Evolutionary conservation across 1,284 basidiomycete genomes (phyloP).

Genomic region (Pholiota adiposa): DNA sequence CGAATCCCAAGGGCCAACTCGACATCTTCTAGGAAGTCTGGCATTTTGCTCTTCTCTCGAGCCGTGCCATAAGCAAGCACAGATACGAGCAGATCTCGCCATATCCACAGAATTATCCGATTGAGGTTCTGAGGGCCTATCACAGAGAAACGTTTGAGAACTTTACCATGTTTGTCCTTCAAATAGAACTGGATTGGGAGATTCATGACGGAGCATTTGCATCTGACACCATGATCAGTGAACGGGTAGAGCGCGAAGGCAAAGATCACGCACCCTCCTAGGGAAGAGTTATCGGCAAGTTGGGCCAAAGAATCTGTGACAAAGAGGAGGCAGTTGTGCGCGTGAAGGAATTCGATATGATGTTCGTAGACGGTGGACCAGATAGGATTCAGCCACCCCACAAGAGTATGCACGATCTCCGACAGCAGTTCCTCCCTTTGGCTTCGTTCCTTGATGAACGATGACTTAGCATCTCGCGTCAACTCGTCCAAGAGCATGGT

Average conservation of each 20-base stretch:
- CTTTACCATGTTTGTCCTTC: constrained; percentile 42
- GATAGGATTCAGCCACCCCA: constrained; percentile 60
- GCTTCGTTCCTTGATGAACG: constrained; percentile 54
- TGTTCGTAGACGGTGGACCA: constrained; percentile 65
- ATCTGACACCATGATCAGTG: constrained; percentile 34
- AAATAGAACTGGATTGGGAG: constrained; percentile 52
- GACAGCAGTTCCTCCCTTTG: constrained; percentile 53
- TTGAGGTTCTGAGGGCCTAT: constrained; percentile 53
- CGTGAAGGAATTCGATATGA: constrained; percentile 51
- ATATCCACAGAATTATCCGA: constrained; percentile 61
- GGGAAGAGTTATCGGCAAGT: constrained; percentile 41
- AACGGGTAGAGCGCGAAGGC: not conserved
- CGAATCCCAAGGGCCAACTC: constrained; percentile 51
- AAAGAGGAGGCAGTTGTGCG: constrained; percentile 59
- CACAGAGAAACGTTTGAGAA: constrained; percentile 55
- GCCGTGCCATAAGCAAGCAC: constrained; percentile 46
- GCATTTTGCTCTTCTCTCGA: constrained; percentile 41
- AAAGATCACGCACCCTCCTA: constrained; percentile 45
- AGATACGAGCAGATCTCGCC: constrained; percentile 66
- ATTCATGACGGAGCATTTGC: constrained; percentile 50
- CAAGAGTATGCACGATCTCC: constrained; percentile 58
- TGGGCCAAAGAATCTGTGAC: constrained; percentile 48
- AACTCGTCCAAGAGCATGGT: constrained; percentile 52
- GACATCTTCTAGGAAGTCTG: constrained; percentile 61
- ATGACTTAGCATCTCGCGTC: constrained; percentile 51